Evolutionary conservation across 176 grass and related monocot species (phyloP), one percentile per base, ranked within the genome.

Genomic region (Microstegium vimineum): DNA sequence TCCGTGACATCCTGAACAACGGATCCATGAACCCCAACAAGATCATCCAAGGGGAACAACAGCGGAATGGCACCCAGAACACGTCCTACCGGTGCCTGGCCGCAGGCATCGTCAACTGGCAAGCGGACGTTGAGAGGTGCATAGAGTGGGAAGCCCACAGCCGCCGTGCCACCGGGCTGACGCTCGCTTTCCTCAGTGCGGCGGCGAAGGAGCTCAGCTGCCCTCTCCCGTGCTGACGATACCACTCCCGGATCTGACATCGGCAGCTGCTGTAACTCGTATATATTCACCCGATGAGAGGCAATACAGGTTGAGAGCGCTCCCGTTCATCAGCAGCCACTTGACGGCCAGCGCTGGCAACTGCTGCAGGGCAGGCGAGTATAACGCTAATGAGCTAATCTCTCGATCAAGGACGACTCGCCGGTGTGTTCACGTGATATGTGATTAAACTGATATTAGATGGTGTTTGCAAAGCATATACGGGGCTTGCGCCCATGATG

Each of bases 71-170:
- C 47, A 75, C 91, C 26, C 61, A 83, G 11, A 90, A 69, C 71
- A 63, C 95, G 30, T 89, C 82, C 18, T 99, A 95, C 71, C 83
- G 79, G 57, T 94, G 91, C 80, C 49, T 93, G 10, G 77, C 81
- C 36, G 57, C 77, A 56, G 78, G 70, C 82, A 82, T 81, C 67
- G 74, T 77, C 66, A 91, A 91, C 60, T 99, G 97, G 97, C 97
- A 90, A 59, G 75, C 89, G 14, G 97, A 99, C 54, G 81, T 99
- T 0, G 91, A 90, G 80, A 96, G 89, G 42, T 99, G 93, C 85
- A 88, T 99, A 62, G 86, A 89, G 35, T 99, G 97, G 97, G 97
- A 99, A 88, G 89, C 93, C 45, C 91, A 86, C 52, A 99, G 86
- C 89, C 92, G 97, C 51, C 91, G 84, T 1, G 77, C 91, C 26